phyloP scores from a whole-genome alignment of 2,329 filamentous ascomycete species.

The Trichoderma afroharzianum region DNA sequence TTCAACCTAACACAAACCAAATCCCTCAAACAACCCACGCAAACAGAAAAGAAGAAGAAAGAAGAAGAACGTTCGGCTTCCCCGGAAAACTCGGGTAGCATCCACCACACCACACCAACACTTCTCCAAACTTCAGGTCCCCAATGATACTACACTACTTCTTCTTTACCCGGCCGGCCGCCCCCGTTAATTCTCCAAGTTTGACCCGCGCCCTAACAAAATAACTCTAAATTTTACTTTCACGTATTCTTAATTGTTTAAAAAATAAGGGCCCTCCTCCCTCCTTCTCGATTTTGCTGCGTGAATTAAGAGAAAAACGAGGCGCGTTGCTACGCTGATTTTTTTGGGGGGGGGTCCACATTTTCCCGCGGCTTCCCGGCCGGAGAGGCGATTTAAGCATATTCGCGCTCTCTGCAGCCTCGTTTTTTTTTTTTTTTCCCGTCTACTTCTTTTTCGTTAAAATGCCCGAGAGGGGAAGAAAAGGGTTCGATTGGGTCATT shows the following conservation, averaged over 20 bases:
- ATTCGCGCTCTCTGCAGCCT: neutral
- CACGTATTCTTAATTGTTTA: neutral
- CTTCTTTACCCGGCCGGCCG: neutral
- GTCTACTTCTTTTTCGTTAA: too few species aligned
- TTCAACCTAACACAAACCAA: neutral
- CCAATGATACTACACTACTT: neutral
- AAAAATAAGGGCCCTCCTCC: neutral
- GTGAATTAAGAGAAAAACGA: neutral
- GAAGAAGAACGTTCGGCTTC: neutral
- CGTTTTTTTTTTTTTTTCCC: neutral
- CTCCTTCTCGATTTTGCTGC: neutral
- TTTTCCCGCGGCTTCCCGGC: constrained; percentile 2
- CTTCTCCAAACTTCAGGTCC: neutral
- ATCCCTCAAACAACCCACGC: too few species aligned
- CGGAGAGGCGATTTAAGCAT: neutral
- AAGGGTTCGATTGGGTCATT: neutral
- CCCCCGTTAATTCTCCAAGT: neutral
- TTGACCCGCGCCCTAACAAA: neutral
- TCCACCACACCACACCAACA: neutral
- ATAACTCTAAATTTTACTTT: constrained; percentile 3
- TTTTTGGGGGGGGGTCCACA: neutral
- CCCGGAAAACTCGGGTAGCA: neutral
- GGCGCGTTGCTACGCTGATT: neutral
- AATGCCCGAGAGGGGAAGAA: neutral
- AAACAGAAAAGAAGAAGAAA: neutral